A percentile compares a stretch with the other conserved stretches of the same genome.
These are phyloP conservation scores for Neofusicoccum laricinum DNA, from an alignment of 2,329 filamentous ascomycete species.

Conservation along the genomic window DNA sequence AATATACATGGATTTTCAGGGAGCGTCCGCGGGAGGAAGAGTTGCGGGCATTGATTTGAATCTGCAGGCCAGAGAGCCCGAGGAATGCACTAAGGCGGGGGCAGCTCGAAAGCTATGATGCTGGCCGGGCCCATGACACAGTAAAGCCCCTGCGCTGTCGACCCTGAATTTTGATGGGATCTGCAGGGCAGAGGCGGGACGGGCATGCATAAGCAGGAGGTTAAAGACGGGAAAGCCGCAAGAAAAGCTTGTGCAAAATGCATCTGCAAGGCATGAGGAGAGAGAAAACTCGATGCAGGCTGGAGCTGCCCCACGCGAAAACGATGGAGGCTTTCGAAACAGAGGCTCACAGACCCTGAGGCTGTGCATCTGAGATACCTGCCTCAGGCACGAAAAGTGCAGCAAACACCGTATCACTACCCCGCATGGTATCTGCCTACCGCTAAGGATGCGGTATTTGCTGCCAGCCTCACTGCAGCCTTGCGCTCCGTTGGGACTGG, in stretches of 20 bases:
- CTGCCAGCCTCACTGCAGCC: slow-evolving; percentile 1
- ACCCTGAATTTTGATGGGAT: neutral
- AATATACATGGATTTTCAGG: too few species aligned
- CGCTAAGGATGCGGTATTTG: neutral
- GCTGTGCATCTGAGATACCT: neutral
- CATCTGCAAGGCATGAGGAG: neutral
- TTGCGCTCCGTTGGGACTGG: neutral
- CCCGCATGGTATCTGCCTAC: neutral
- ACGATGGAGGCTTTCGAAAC: neutral
- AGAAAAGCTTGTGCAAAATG: neutral
- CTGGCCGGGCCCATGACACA: neutral
- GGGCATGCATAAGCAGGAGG: neutral
- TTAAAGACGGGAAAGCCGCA: neutral
- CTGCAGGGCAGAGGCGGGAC: neutral
- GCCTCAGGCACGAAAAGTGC: neutral
- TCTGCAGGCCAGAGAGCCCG: neutral
- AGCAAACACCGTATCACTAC: neutral
- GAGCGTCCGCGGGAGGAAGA: too few species aligned
- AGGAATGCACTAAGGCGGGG: neutral
- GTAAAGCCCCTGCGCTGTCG: neutral
- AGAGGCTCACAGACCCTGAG: neutral
- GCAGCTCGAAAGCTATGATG: neutral
- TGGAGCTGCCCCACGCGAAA: neutral
- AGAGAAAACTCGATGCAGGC: neutral
- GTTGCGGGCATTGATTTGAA: too few species aligned